phyloP scores from a whole-genome alignment of 2,329 filamentous ascomycete species.

The Fusarium newnesense region DNA sequence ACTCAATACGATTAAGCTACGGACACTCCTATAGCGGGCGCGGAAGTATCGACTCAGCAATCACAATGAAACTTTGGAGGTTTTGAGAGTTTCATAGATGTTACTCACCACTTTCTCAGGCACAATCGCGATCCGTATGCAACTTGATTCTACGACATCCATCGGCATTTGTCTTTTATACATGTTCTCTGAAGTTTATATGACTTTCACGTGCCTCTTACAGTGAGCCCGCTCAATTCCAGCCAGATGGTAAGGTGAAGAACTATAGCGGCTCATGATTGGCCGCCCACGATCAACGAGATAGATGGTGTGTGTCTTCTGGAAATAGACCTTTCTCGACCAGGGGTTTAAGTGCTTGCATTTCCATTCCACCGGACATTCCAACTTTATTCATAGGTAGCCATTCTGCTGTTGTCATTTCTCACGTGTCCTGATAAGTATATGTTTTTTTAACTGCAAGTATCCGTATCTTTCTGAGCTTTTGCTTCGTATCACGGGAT shows the following conservation, averaged over 20 bases:
- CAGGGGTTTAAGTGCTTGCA: slow-evolving; percentile 45
- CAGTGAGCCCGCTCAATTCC: slow-evolving; percentile 15
- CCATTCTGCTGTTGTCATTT: background rate
- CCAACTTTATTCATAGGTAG: background rate
- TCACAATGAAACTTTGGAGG: background rate
- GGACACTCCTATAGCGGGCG: background rate
- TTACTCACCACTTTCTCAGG: background rate
- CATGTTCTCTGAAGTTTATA: background rate
- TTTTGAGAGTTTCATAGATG: background rate
- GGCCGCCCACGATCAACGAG: slow-evolving; percentile 16
- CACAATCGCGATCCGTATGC: background rate
- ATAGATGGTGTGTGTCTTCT: slow-evolving; percentile 12
- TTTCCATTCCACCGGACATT: slow-evolving; percentile 7
- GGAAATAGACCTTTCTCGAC: slow-evolving; percentile 35
- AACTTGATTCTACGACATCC: background rate
- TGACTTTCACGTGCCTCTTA: slow-evolving; percentile 17
- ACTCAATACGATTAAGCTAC: background rate
- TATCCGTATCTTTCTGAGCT: background rate
- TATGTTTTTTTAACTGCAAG: background rate
- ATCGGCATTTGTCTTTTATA: background rate
- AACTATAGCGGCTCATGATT: slow-evolving; percentile 27
- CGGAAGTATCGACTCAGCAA: background rate
- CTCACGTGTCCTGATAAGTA: background rate
- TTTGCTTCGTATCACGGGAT: background rate
- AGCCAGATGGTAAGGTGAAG: slow-evolving; percentile 29